phyloP scores from a whole-genome alignment of 352 stramenopile genomes.

The Globisporangium spinosum region DNA sequence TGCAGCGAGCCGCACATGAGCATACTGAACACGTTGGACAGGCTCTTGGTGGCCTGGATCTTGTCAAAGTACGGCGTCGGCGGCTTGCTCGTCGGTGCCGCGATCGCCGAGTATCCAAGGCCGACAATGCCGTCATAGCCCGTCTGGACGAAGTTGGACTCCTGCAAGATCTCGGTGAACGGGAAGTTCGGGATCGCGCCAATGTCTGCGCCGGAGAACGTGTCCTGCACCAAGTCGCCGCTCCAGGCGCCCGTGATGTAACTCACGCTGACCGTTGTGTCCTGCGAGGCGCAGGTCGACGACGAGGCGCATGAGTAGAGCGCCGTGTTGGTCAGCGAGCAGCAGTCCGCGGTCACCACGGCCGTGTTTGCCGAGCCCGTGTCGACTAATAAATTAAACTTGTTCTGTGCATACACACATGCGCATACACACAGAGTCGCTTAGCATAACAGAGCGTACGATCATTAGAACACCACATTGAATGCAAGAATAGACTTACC shows the following conservation, averaged over 20 bases:
- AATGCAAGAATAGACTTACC: constrained; percentile 8
- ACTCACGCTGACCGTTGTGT: constrained; percentile 48
- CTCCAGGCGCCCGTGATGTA: constrained; percentile 79
- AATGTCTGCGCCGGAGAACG: constrained; percentile 55
- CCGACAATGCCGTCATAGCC: constrained; percentile 79
- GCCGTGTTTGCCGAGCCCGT: constrained; percentile 80
- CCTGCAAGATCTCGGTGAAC: constrained; percentile 52
- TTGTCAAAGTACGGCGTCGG: constrained; percentile 66
- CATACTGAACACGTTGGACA: constrained; percentile 65
- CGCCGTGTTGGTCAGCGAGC: constrained; percentile 49
- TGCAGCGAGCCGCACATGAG: constrained; percentile 81
- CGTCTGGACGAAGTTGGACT: constrained; percentile 69
- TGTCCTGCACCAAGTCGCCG: constrained; percentile 60
- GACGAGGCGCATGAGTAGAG: constrained; percentile 70
- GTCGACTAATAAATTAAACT: constrained; percentile 73
- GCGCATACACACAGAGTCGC: neutral
- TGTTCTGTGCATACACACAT: constrained; percentile 21
- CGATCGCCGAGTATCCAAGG: constrained; percentile 57
- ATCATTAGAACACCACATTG: neutral
- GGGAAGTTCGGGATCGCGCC: constrained; percentile 41
- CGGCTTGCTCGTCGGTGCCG: constrained; percentile 39
- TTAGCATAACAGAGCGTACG: neutral
- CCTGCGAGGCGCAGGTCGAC: constrained; percentile 45
- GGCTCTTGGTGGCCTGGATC: constrained; percentile 24
- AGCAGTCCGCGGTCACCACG: constrained; percentile 75